phyloP scores from a whole-genome alignment of 2,329 filamentous ascomycete genomes.

The Coniella lustricola region DNA sequence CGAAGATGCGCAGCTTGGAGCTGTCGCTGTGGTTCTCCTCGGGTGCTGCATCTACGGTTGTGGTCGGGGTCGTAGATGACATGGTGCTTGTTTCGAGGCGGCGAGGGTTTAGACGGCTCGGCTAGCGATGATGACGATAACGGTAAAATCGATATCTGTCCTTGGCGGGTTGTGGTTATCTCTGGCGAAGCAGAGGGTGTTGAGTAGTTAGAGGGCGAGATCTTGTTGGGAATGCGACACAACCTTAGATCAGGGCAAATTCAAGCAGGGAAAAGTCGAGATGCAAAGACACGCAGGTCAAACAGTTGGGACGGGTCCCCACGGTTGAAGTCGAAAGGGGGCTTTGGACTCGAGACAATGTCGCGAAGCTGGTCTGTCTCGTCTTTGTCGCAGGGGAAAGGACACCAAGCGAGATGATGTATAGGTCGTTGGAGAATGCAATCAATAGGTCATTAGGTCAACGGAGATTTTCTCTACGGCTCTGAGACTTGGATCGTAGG shows the following conservation, averaged over 20 bases:
- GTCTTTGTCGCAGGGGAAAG: not conserved
- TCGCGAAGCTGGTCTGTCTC: not conserved
- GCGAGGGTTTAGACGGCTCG: slow-evolving; percentile 9
- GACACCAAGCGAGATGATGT: not conserved
- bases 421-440: not conserved
- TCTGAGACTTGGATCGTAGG: not conserved
- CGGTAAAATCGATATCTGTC: not conserved
- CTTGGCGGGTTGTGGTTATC: not conserved
- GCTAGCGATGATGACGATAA: slow-evolving; percentile 1
- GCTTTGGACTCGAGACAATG: not conserved
- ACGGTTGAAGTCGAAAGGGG: slow-evolving; percentile 3
- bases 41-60: slow-evolving; percentile 23
- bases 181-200: not conserved
- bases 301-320: not conserved
- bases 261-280: not conserved
- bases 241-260: too few relatives aligned
- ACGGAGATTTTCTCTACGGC: not conserved
- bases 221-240: not conserved
- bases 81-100: slow-evolving; percentile 19
- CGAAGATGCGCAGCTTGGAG: slow-evolving; percentile 82
- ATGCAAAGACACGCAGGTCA: not conserved
- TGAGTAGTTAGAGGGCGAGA: not conserved
- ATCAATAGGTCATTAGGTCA: not conserved
- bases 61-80: slow-evolving; percentile 26
- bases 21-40: slow-evolving; percentile 61